Base-by-base conservation (phyloP, 1,139 yeast species). In the Blastobotrys malaysiensis region DNA sequence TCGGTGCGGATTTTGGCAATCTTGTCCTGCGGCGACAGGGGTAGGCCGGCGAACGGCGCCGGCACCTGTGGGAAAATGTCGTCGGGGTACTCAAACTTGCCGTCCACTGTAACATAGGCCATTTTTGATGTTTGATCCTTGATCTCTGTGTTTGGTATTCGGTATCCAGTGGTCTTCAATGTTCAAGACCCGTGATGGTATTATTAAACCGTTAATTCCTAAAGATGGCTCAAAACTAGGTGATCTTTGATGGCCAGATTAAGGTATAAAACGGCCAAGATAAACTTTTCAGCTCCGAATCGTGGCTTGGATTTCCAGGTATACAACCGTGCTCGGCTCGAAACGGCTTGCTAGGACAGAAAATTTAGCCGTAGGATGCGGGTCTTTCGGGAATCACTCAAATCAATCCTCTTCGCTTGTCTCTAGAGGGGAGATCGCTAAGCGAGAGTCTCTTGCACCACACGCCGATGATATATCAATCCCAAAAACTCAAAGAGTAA, bases 61-160 rank as follows among this genome's bases (percentile, higher is more conserved):
- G 52, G 49, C 20, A 67, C 62, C 43, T 52, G 56, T 0, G 73
- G 73, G 48, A 69, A 69, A 45, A 68, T 57, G 36, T 59, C 55
- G 54, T 69, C 71, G 7, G 72, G 71, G 57, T 61, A 69, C 27
- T 36, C 53, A 50, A 69, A 69, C 53, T 55, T 47, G 20, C 59
- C 55, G 18, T 27, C 31, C n/a, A 44, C 43, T 45, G 24, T 14
- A 16, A 31, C 39, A n/a, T 31, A 31, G 16, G 39, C 14, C 39
- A 31, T 31, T 13, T 31, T 31, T 31, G n/a, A n/a, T n/a, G n/a
- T n/a, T n/a, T n/a, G n/a, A n/a, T n/a, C n/a, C n/a, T n/a, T n/a
- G n/a, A n/a, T n/a, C n/a, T n/a, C n/a, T n/a, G n/a, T n/a, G n/a
- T n/a, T n/a, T n/a, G n/a, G n/a, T n/a, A n/a, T n/a, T n/a, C n/a